phyloP scores from a whole-genome alignment of 441 rosid genomes.

The Eutrema salsugineum region DNA sequence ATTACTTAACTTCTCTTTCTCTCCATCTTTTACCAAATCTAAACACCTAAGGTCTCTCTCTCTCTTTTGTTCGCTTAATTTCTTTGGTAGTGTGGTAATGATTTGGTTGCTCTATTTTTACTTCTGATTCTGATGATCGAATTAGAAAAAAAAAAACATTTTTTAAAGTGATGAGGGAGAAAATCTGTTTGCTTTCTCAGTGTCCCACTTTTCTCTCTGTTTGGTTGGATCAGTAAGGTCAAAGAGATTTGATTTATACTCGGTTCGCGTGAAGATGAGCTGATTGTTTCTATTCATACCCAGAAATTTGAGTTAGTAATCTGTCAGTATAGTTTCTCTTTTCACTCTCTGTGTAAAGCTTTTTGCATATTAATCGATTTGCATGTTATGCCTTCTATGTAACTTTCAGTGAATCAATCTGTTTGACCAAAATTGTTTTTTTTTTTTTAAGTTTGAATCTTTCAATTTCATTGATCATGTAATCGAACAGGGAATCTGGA shows the following conservation, averaged over 20 bases:
- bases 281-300: not conserved
- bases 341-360: not conserved
- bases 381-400: constrained; percentile 22
- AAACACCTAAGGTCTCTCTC: constrained; percentile 27
- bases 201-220: constrained; percentile 5
- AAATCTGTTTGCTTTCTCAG: constrained; percentile 2
- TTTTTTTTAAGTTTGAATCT: constrained; percentile 18
- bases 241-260: constrained; percentile 14
- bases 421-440: not conserved
- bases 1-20: constrained; percentile 17
- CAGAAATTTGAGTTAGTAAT: not conserved
- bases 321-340: not conserved
- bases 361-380: not conserved
- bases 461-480: not conserved
- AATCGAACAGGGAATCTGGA: not conserved
- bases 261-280: not conserved
- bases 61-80: not conserved
- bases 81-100: constrained; percentile 11
- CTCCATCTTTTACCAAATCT: constrained; percentile 26
- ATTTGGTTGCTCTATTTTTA: constrained; percentile 18
- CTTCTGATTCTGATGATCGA: constrained; percentile 5
- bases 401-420: not conserved
- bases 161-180: not conserved
- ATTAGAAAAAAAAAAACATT: not conserved
- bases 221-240: constrained; percentile 8